Evolutionary conservation across 768 basidiomycete genomes (phyloP).

Genomic region (Macrolepiota dolichaula): DNA sequence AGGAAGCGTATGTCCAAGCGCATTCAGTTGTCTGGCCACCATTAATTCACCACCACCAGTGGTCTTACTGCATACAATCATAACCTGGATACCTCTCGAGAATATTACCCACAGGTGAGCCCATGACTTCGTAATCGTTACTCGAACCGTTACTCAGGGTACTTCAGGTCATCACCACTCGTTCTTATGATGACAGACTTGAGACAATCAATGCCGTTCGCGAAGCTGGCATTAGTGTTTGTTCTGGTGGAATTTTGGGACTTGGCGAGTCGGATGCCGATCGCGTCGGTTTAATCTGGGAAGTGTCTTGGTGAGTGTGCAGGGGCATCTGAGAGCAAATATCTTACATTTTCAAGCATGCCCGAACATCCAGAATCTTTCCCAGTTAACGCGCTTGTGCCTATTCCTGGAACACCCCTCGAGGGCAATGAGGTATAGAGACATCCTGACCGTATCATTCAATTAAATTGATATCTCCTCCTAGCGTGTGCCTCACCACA

Average conservation of each 20-base stretch:
- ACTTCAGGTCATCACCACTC: constrained; percentile 86
- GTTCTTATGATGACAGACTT: constrained; percentile 91
- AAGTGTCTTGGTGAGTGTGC: constrained; percentile 76
- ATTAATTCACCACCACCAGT: constrained; percentile 30
- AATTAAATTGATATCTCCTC: constrained; percentile 12
- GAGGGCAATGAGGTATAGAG: constrained; percentile 76
- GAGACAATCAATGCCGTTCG: constrained; percentile 89
- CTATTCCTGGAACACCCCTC: constrained; percentile 91
- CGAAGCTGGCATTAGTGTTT: constrained; percentile 94
- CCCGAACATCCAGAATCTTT: constrained; percentile 98
- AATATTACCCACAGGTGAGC: constrained; percentile 87
- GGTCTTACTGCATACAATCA: constrained; percentile 98
- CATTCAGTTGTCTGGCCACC: neutral
- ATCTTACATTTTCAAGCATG: constrained; percentile 51
- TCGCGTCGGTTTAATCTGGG: constrained; percentile 90
- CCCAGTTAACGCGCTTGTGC: constrained; percentile 96
- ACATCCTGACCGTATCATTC: constrained; percentile 39
- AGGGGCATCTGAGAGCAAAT: neutral
- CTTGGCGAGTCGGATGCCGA: constrained; percentile 90
- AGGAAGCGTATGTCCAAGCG: constrained; percentile 73
- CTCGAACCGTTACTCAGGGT: neutral
- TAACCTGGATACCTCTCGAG: constrained; percentile 96
- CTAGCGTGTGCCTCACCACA: constrained; percentile 79
- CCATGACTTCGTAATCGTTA: neutral
- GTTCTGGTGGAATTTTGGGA: constrained; percentile 94